phyloP scores from a whole-genome alignment of 2,329 filamentous ascomycete species.

The Xylariales sp. region DNA sequence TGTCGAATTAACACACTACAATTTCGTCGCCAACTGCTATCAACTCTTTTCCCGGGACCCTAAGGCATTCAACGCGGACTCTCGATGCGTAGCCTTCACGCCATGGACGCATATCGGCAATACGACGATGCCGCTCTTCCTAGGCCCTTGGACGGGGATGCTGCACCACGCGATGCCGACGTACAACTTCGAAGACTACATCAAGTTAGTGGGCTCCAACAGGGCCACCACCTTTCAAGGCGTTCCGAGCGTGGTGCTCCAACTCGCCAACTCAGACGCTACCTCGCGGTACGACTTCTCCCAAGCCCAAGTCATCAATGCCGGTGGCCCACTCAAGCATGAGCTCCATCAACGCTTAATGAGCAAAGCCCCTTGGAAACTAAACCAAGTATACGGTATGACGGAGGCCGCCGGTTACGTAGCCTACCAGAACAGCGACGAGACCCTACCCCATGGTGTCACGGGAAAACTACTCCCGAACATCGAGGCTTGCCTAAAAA shows the following conservation, averaged over 20 bases:
- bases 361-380: conserved; percentile 51
- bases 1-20: conserved; percentile 46
- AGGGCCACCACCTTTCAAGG: conserved; percentile 55
- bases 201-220: conserved; percentile 50
- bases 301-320: conserved; percentile 51
- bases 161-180: conserved; percentile 58
- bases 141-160: conserved; percentile 58
- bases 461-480: conserved; percentile 54
- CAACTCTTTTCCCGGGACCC: conserved; percentile 55
- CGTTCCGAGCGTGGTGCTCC: conserved; percentile 54
- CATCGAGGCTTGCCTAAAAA: conserved; percentile 54
- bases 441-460: conserved; percentile 49
- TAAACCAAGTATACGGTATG: conserved; percentile 59
- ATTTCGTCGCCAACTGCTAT: conserved; percentile 46
- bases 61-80: conserved; percentile 51
- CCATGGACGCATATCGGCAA: conserved; percentile 59
- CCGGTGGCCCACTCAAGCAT: conserved; percentile 53
- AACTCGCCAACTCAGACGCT: conserved; percentile 53
- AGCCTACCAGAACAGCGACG: conserved; percentile 53
- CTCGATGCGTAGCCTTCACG: conserved; percentile 55
- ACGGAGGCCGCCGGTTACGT: conserved; percentile 58
- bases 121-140: conserved; percentile 58
- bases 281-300: conserved; percentile 54
- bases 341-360: conserved; percentile 50
- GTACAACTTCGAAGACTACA: conserved; percentile 53